A percentile compares a stretch with the other conserved stretches of the same genome.
These are phyloP conservation scores for Arachnomyces sp. DNA, from an alignment of 2,329 filamentous ascomycete genomes.

Conservation along the genomic window DNA sequence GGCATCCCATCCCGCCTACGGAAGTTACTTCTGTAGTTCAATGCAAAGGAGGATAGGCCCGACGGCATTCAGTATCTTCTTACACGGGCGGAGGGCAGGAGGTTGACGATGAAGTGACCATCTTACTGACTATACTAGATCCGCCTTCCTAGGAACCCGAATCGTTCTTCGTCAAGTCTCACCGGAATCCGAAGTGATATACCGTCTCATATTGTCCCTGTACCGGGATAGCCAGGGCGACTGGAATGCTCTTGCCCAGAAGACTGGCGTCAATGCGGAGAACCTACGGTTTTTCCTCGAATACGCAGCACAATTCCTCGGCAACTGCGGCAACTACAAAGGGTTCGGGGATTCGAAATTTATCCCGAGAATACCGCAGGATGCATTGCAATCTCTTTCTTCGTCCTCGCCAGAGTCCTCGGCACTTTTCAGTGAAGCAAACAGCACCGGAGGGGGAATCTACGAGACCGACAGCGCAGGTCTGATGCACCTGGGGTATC, in stretches of 20 bases:
- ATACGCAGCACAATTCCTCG: conserved; percentile 70
- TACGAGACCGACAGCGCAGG: conserved; percentile 58
- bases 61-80: no score
- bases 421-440: conserved; percentile 58
- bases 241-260: conserved; percentile 59
- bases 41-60: no score
- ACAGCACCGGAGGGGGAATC: conserved; percentile 51
- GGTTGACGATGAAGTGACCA: conserved; percentile 8
- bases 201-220: conserved; percentile 68
- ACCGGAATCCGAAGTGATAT: conserved; percentile 72
- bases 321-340: conserved; percentile 79
- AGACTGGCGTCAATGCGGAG: conserved; percentile 55
- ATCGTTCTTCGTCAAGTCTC: conserved; percentile 75
- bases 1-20: no score
- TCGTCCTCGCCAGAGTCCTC: conserved; percentile 51
- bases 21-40: no score
- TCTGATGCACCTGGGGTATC: conserved; percentile 67
- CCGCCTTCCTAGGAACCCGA: conserved; percentile 66
- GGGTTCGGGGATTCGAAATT: conserved; percentile 81
- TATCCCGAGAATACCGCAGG: conserved; percentile 60
- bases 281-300: conserved; percentile 63
- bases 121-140: conserved; percentile 40
- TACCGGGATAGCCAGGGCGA: conserved; percentile 59
- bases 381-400: conserved; percentile 57
- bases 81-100: background rate